Conservation (phyloP, 2,329 filamentous ascomycete species). For the Penicillium freii region DNA sequence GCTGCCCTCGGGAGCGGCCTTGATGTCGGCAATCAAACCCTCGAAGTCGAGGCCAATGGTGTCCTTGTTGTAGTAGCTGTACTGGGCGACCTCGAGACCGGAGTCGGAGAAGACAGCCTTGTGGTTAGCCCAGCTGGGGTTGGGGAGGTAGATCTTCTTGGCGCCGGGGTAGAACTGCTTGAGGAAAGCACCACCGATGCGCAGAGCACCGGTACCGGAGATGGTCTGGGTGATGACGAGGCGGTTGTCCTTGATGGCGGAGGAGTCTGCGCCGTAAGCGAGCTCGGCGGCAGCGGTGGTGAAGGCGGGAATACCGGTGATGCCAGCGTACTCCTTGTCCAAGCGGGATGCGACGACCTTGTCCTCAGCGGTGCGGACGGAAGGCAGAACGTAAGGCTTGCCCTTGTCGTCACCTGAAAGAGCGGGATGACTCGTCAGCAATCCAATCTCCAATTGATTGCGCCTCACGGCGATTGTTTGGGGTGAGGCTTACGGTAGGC, state of each 20-base stretch:
- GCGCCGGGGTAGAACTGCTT: slow-evolving; percentile 83
- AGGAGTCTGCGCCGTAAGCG: slow-evolving; percentile 80
- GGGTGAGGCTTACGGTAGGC: slow-evolving; percentile 69
- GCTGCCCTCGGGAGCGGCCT: slow-evolving; percentile 79
- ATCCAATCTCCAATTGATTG: neutral
- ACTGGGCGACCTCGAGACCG: slow-evolving; percentile 86
- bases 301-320: slow-evolving; percentile 93
- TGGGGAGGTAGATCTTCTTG: slow-evolving; percentile 97
- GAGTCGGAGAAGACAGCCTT: slow-evolving; percentile 93
- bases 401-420: slow-evolving; percentile 74
- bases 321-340: slow-evolving; percentile 98
- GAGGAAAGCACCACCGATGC: slow-evolving; percentile 92
- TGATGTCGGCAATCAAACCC: slow-evolving; percentile 86
- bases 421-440: neutral
- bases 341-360: slow-evolving; percentile 73
- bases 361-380: slow-evolving; percentile 83
- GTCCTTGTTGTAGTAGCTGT: slow-evolving; percentile 98
- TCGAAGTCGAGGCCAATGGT: slow-evolving; percentile 98
- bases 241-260: slow-evolving; percentile 69
- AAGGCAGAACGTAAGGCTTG: slow-evolving; percentile 96
- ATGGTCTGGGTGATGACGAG: slow-evolving; percentile 96
- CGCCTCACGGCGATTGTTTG: neutral
- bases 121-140: slow-evolving; percentile 97
- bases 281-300: slow-evolving; percentile 87
- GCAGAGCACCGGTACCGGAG: slow-evolving; percentile 92